These are phyloP conservation scores for Coccomyxa sp. DNA, from an alignment of 139 green algal species.

Conservation along the genomic window DNA sequence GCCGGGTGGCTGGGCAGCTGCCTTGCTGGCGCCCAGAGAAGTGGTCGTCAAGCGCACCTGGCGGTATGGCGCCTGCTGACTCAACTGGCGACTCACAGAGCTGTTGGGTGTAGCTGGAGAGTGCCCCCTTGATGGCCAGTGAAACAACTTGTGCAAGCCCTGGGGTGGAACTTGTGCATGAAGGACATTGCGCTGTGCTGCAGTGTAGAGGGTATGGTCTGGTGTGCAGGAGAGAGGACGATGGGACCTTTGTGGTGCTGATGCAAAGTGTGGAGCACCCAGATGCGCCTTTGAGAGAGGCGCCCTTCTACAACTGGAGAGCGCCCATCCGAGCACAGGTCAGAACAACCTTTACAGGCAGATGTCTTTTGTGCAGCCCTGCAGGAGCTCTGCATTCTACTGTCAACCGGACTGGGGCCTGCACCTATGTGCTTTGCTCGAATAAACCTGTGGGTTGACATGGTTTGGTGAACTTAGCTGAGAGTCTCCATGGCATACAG, in stretches of 20 bases:
- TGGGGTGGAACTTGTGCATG: not conserved
- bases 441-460: too few species aligned
- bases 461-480: not conserved
- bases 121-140: not conserved
- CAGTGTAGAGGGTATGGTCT: not conserved
- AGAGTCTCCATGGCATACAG: not conserved
- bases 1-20: not conserved
- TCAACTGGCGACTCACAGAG: not conserved
- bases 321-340: not conserved
- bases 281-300: not conserved
- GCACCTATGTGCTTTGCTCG: not conserved
- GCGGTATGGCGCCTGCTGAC: not conserved
- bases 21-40: constrained; percentile 11
- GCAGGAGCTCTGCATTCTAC: not conserved
- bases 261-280: constrained; percentile 7
- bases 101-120: not conserved
- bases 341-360: not conserved
- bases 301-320: not conserved
- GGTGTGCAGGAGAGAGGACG: constrained; percentile 14
- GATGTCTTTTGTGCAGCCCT: not conserved
- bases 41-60: constrained; percentile 16
- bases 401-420: too few species aligned
- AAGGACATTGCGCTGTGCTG: not conserved
- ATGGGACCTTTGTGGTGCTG: constrained; percentile 22
- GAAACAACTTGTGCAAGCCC: not conserved